Percentiles rank a stretch among this genome's conserved stretches.
Evolutionary conservation across 2,329 filamentous ascomycete species (phyloP).

Genomic region (Cercospora sp.): DNA sequence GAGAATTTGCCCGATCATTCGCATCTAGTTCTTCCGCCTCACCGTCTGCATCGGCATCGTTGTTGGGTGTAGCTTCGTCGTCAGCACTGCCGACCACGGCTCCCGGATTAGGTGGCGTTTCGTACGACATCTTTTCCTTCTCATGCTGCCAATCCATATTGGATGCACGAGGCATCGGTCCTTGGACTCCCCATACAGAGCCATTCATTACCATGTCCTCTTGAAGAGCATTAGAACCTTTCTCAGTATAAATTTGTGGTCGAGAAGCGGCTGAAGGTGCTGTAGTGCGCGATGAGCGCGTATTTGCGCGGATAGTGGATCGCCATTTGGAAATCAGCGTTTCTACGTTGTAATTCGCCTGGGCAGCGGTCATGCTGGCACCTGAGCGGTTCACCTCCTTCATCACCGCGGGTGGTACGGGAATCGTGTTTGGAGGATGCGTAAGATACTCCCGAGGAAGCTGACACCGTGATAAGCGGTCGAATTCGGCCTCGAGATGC

Average conservation of each 20-base stretch:
- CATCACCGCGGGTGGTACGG: constrained; percentile 41
- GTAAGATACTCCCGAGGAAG: constrained; percentile 39
- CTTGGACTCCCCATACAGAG: constrained; percentile 30
- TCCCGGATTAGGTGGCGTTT: constrained; percentile 37
- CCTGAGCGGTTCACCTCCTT: constrained; percentile 36
- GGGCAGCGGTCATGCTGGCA: constrained; percentile 22
- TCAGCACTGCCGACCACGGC: constrained; percentile 30
- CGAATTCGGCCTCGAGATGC: constrained; percentile 43
- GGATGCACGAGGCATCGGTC: constrained; percentile 28
- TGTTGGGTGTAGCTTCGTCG: constrained; percentile 19
- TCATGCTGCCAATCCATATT: background rate
- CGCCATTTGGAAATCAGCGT: constrained; percentile 35
- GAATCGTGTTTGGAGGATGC: constrained; percentile 41
- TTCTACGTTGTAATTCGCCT: constrained; percentile 34
- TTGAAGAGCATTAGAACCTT: constrained; percentile 7
- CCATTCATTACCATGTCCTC: constrained; percentile 36
- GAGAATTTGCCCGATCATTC: constrained; percentile 16
- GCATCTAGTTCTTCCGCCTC: constrained; percentile 26
- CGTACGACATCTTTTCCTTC: constrained; percentile 29
- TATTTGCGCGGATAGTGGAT: constrained; percentile 29
- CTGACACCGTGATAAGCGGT: constrained; percentile 38
- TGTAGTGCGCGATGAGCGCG: constrained; percentile 20
- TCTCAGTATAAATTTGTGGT: constrained; percentile 14
- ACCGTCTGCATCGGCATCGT: constrained; percentile 27
- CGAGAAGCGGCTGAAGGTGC: background rate